Evolutionary conservation across 108 stramenopile species (phyloP).

Genomic region (Cylindrotheca closterium): DNA sequence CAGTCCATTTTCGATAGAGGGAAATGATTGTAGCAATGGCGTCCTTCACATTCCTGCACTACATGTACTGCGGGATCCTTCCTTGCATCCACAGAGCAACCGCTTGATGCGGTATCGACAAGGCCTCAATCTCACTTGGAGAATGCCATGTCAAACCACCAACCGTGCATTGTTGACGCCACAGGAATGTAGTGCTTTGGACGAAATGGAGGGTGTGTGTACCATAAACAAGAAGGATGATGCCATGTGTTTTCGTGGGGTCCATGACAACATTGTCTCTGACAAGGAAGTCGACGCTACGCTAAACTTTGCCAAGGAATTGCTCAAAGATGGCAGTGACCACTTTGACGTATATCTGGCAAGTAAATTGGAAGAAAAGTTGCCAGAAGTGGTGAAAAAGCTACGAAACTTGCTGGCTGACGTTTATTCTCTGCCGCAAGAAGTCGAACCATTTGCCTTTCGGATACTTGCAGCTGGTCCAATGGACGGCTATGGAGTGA

Average conservation of each 20-base stretch:
- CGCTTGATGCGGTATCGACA: constrained; percentile 10
- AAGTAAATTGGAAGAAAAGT: constrained; percentile 6
- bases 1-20: not conserved
- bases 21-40: constrained; percentile 38
- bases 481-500: constrained; percentile 32
- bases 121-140: constrained; percentile 39
- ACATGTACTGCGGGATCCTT: constrained; percentile 13
- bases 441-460: constrained; percentile 48
- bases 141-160: constrained; percentile 22
- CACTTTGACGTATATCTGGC: constrained; percentile 49
- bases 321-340: constrained; percentile 42
- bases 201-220: no score
- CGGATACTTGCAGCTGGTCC: constrained; percentile 42
- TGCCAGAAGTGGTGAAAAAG: constrained; percentile 15
- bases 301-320: constrained; percentile 22
- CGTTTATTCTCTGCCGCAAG: not conserved
- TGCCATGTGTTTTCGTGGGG: constrained; percentile 58
- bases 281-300: constrained; percentile 23
- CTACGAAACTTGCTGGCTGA: constrained; percentile 14
- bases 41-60: constrained; percentile 49
- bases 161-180: no score
- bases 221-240: no score
- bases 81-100: constrained; percentile 16
- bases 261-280: constrained; percentile 39
- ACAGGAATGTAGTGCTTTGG: no score